Conservation (phyloP, 225 moss, liverwort and hornwort genomes). For the Takakia lepidozioides region DNA sequence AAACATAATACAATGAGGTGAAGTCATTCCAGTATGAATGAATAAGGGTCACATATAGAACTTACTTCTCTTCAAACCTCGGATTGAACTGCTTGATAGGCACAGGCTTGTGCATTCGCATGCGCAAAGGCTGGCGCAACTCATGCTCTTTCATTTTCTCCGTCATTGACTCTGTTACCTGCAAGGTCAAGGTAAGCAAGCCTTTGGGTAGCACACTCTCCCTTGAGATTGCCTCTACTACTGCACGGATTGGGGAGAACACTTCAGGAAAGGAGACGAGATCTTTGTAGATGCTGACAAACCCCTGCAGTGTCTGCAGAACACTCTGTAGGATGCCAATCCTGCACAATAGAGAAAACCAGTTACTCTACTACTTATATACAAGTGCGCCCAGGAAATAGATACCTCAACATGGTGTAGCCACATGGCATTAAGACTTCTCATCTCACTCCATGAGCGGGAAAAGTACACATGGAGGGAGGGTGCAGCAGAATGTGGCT, state of each 20-base stretch:
- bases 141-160: constrained; percentile 61
- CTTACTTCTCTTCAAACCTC: constrained; percentile 88
- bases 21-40: too few species aligned
- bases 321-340: constrained; percentile 61
- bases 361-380: too few species aligned
- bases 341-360: too few species aligned
- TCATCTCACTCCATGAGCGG: too few species aligned
- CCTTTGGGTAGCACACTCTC: constrained; percentile 33
- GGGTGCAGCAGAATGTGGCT: too few species aligned
- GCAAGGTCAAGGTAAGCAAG: constrained; percentile 36
- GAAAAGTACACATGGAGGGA: too few species aligned
- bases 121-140: constrained; percentile 64
- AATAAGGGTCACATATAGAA: too few species aligned
- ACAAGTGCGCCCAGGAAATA: too few species aligned
- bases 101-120: constrained; percentile 72
- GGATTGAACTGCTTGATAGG: constrained; percentile 91
- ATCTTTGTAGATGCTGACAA: constrained; percentile 53
- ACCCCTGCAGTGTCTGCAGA: constrained; percentile 62
- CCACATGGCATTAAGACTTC: too few species aligned
- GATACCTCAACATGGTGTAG: too few species aligned
- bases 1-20: too few species aligned
- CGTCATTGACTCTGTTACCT: constrained; percentile 43
- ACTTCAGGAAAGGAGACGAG: constrained; percentile 73
- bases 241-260: constrained; percentile 59
- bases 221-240: constrained; percentile 39